These are phyloP conservation scores for Phytomonas sp. DNA, from an alignment of 208 protist genomes.

Conservation along the genomic window DNA sequence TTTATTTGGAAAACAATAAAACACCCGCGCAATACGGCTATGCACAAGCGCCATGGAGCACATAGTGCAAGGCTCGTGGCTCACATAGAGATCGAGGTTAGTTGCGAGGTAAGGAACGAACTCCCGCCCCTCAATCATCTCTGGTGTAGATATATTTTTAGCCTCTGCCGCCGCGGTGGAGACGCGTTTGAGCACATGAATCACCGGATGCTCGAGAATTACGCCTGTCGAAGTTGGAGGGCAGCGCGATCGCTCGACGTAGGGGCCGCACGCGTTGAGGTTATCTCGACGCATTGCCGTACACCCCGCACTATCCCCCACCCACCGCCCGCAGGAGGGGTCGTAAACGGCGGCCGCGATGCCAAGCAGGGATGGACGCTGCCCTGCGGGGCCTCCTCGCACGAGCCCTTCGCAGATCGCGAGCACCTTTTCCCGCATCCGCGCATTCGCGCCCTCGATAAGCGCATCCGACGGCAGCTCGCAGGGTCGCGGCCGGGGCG, in stretches of 20 bases:
- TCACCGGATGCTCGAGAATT: slow-evolving; percentile 73
- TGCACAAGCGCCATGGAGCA: slow-evolving; percentile 93
- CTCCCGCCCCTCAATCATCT: background rate
- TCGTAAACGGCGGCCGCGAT: slow-evolving; percentile 54
- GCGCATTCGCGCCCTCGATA: slow-evolving; percentile 8
- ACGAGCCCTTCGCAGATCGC: slow-evolving; percentile 1
- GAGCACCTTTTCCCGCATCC: slow-evolving; percentile 18
- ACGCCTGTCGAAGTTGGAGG: background rate
- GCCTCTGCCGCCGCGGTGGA: slow-evolving; percentile 18
- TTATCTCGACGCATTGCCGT: slow-evolving; percentile 24
- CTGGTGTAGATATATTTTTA: background rate
- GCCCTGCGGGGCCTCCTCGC: background rate
- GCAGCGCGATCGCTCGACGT: slow-evolving; percentile 14
- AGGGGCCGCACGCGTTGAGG: slow-evolving; percentile 27
- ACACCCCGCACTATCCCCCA: slow-evolving; percentile 40
- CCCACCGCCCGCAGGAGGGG: slow-evolving; percentile 18
- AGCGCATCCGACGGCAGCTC: slow-evolving; percentile 13
- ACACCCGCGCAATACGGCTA: slow-evolving; percentile 77
- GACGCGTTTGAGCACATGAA: slow-evolving; percentile 52
- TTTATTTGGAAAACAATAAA: slow-evolving; percentile 65
- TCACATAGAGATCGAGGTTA: slow-evolving; percentile 75
- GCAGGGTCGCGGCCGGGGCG: slow-evolving; percentile 40
- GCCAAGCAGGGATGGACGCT: slow-evolving; percentile 16
- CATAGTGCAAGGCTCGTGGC: slow-evolving; percentile 91
- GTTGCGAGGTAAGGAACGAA: slow-evolving; percentile 79